Conservation (phyloP, 805 yeast genomes). For the Yamadazyma sp. region DNA sequence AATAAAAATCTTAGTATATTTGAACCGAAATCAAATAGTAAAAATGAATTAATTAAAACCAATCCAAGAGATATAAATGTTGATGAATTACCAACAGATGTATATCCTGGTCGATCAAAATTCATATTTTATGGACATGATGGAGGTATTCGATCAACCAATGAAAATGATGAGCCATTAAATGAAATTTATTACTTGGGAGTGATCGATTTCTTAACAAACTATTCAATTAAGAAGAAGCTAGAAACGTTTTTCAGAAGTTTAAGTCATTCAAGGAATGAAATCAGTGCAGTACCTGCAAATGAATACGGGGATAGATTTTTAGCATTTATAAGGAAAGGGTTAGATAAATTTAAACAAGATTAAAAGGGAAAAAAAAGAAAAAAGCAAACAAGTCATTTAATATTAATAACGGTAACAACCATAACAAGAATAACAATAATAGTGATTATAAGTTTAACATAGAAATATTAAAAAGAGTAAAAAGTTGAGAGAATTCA, state of each 20-base stretch:
- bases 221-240: conserved; percentile 67
- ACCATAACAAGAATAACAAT: too few species aligned
- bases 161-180: conserved; percentile 56
- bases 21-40: conserved; percentile 40
- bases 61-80: conserved; percentile 43
- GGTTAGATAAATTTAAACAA: conserved; percentile 2
- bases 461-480: too few species aligned
- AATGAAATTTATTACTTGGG: conserved; percentile 84
- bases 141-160: conserved; percentile 81
- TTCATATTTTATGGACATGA: conserved; percentile 70
- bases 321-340: conserved; percentile 54
- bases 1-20: conserved; percentile 40
- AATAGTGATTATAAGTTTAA: too few species aligned
- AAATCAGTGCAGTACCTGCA: conserved; percentile 89
- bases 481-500: too few species aligned
- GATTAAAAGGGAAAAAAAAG: neutral
- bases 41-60: conserved; percentile 41
- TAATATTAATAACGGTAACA: too few species aligned
- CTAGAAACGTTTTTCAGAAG: conserved; percentile 86
- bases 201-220: conserved; percentile 89
- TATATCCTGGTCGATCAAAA: conserved; percentile 46
- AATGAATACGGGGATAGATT: conserved; percentile 87
- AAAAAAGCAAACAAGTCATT: neutral
- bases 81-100: conserved; percentile 42
- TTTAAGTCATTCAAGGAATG: conserved; percentile 60